Evolutionary conservation across 2,329 filamentous ascomycete genomes (phyloP).

Genomic region (Volutella citrinella): DNA sequence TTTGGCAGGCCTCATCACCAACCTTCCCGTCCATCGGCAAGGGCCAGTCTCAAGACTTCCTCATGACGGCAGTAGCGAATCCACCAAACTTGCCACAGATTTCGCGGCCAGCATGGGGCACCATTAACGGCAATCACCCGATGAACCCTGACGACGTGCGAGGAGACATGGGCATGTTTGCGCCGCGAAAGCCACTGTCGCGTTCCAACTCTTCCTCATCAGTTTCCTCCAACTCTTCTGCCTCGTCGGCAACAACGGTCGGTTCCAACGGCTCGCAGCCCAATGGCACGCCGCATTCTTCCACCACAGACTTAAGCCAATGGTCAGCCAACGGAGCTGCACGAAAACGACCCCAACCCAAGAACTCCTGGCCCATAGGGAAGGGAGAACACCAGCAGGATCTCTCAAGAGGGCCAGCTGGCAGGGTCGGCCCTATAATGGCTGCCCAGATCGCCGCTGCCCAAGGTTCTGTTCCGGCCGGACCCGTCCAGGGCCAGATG

Average conservation of each 20-base stretch:
- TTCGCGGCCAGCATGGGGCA: conserved; percentile 62
- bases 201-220: conserved; percentile 91
- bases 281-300: conserved; percentile 55
- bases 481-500: conserved; percentile 32
- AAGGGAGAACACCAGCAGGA: conserved; percentile 48
- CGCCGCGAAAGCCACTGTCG: conserved; percentile 82
- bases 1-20: conserved; percentile 16
- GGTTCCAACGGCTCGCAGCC: conserved; percentile 58
- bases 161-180: conserved; percentile 66
- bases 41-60: conserved; percentile 29
- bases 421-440: conserved; percentile 42
- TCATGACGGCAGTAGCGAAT: conserved; percentile 67
- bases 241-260: conserved; percentile 61
- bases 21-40: conserved; percentile 19
- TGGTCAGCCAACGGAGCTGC: conserved; percentile 47
- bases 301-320: conserved; percentile 46
- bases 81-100: conserved; percentile 62
- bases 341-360: conserved; percentile 51
- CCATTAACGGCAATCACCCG: conserved; percentile 58
- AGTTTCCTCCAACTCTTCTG: conserved; percentile 75
- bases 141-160: conserved; percentile 82
- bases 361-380: conserved; percentile 47
- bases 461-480: conserved; percentile 30
- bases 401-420: conserved; percentile 42
- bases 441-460: conserved; percentile 28